A percentile compares a stretch with the other conserved stretches of the same genome.
Evolutionary conservation across 495 filamentous ascomycete species (phyloP).

Genomic region (Aspergillus kassunensis): DNA sequence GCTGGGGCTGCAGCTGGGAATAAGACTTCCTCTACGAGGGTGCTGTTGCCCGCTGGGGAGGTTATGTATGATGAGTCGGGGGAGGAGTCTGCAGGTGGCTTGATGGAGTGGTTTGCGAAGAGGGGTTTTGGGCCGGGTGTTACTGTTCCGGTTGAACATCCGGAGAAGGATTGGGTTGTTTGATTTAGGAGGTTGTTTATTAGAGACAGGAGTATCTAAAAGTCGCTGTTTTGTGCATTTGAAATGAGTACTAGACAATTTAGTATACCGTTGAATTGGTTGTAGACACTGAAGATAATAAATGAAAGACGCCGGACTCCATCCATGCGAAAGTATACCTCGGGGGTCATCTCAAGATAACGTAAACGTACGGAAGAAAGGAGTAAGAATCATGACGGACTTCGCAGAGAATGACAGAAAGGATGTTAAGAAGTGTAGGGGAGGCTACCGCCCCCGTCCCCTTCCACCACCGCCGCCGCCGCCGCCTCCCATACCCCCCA

Average conservation of each 20-base stretch:
- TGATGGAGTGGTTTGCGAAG: constrained; percentile 11
- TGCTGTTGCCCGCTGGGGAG: constrained; percentile 22
- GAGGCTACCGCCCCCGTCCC: constrained; percentile 34
- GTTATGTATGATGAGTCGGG: constrained; percentile 27
- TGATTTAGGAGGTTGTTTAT: background rate
- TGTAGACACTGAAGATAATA: too few species aligned
- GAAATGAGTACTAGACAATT: too few species aligned
- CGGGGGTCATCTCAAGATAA: background rate
- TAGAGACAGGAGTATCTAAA: too few species aligned
- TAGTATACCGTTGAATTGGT: constrained; percentile 1
- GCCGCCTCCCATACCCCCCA: constrained; percentile 51
- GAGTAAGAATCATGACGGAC: background rate
- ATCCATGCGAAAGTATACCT: constrained; percentile 7
- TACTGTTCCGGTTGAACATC: background rate
- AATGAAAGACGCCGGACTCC: constrained; percentile 10
- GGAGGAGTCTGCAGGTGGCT: constrained; percentile 18
- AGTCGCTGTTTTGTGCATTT: background rate
- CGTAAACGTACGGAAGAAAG: background rate
- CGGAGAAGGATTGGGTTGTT: constrained; percentile 1
- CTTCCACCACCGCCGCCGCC: constrained; percentile 37
- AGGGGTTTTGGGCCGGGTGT: too few species aligned
- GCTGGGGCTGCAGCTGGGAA: background rate
- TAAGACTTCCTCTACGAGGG: background rate
- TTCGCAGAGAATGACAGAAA: background rate
- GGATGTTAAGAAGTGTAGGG: background rate